These are phyloP conservation scores for Geranium rotundifolium DNA, from an alignment of 345 rosid species.

Conservation along the genomic window DNA sequence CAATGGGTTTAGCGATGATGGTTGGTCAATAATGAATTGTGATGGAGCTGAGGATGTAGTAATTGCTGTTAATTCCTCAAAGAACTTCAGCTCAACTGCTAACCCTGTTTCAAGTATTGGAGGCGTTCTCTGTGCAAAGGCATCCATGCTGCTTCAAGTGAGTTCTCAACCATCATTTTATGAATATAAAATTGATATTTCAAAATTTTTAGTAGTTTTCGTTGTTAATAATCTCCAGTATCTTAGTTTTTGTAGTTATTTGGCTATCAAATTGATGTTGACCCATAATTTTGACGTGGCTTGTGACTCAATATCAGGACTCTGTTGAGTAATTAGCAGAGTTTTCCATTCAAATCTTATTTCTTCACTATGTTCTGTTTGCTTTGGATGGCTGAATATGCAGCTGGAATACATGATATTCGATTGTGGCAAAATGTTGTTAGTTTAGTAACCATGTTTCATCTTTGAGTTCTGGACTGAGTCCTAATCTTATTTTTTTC, in stretches of 20 bases:
- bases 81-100: conserved; percentile 34
- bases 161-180: conserved; percentile 6
- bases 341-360: no score
- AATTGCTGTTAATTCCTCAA: conserved; percentile 70
- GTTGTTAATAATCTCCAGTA: no score
- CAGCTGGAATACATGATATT: background rate
- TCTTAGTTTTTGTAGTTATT: no score
- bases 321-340: no score
- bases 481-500: conserved; percentile 9
- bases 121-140: conserved; percentile 97
- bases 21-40: conserved; percentile 75
- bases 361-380: background rate
- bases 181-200: background rate
- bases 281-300: no score
- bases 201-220: background rate
- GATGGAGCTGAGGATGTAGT: conserved; percentile 92
- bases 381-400: background rate
- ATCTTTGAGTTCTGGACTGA: background rate
- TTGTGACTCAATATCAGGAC: no score
- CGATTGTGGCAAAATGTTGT: background rate
- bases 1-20: conserved; percentile 89
- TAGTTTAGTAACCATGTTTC: background rate
- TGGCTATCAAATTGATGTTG: no score
- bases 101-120: conserved; percentile 60
- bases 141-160: conserved; percentile 98